Percentiles rank a stretch among this genome's conserved stretches.
Conservation (phyloP, 2,329 filamentous ascomycete species). For the Fusarium pilosicola region DNA sequence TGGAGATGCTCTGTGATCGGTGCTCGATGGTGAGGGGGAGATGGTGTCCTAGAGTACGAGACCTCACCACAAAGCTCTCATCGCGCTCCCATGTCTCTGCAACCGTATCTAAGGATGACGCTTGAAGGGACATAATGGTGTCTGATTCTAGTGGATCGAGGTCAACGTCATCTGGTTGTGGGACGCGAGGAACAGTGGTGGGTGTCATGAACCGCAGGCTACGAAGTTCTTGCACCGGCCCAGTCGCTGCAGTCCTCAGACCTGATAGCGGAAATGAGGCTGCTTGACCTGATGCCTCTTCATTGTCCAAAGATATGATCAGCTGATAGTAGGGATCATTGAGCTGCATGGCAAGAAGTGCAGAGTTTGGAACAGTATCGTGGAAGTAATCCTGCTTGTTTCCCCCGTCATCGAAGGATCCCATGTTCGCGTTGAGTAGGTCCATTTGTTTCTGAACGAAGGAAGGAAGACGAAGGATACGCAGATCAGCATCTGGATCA, state of each 20-base stretch:
- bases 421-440: not conserved
- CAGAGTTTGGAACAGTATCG: not conserved
- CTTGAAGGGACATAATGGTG: rapidly evolving
- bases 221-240: not conserved
- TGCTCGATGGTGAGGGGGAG: not conserved
- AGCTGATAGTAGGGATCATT: not conserved
- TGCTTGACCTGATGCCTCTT: not conserved
- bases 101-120: not conserved
- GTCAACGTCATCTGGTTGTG: not conserved
- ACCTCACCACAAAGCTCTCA: not conserved
- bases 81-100: not conserved
- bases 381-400: not conserved
- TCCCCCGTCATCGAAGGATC: not conserved
- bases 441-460: not conserved
- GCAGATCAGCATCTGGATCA: not conserved
- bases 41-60: not conserved
- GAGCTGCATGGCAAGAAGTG: not conserved
- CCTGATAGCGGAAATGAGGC: rapidly evolving
- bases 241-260: not conserved
- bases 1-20: not conserved
- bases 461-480: not conserved
- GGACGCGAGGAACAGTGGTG: not conserved
- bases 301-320: rapidly evolving
- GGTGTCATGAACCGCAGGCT: not conserved
- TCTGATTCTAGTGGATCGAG: rapidly evolving